A percentile compares a stretch with the other conserved stretches of the same genome.
Evolutionary conservation across 306 rosid species (phyloP).

Genomic region (Pterocarpus santalinus): DNA sequence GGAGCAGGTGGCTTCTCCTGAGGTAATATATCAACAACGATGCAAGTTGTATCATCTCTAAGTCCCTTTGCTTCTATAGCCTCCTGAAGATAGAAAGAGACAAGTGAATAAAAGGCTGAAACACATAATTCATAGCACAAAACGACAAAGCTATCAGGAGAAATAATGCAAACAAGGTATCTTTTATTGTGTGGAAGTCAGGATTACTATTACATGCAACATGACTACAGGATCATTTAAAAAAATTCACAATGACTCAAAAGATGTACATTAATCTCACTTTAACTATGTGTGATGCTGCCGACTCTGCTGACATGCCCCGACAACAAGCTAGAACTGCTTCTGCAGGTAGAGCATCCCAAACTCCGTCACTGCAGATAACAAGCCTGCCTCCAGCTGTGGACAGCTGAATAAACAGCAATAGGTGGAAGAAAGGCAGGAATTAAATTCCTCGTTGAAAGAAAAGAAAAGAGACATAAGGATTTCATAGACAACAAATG

Average conservation of each 20-base stretch:
- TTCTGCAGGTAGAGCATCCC: slow-evolving; percentile 94
- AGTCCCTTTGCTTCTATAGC: slow-evolving; percentile 93
- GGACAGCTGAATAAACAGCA: slow-evolving; percentile 72
- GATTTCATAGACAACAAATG: slow-evolving; percentile 5
- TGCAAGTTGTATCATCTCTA: slow-evolving; percentile 98
- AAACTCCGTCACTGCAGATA: slow-evolving; percentile 97
- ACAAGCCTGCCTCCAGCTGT: slow-evolving; percentile 94
- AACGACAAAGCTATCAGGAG: slow-evolving; percentile 13
- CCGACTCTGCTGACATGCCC: slow-evolving; percentile 80
- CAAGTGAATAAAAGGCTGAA: slow-evolving; percentile 17
- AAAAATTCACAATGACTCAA: slow-evolving; percentile 36
- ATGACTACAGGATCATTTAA: slow-evolving; percentile 11
- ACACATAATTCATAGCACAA: background rate
- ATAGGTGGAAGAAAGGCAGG: background rate
- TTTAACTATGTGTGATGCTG: slow-evolving; percentile 94
- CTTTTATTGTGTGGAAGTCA: slow-evolving; percentile 30
- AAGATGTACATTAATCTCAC: slow-evolving; percentile 53
- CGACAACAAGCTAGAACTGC: slow-evolving; percentile 87
- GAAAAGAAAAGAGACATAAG: background rate
- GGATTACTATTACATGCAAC: slow-evolving; percentile 25
- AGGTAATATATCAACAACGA: slow-evolving; percentile 83
- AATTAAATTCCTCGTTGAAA: slow-evolving; percentile 13
- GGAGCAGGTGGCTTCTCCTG: slow-evolving; percentile 79
- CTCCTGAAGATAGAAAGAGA: slow-evolving; percentile 68
- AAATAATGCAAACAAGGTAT: slow-evolving; percentile 37